These are phyloP conservation scores for Meyerozyma guilliermondii DNA, from an alignment of 1,139 yeast species.

Conservation along the genomic window DNA sequence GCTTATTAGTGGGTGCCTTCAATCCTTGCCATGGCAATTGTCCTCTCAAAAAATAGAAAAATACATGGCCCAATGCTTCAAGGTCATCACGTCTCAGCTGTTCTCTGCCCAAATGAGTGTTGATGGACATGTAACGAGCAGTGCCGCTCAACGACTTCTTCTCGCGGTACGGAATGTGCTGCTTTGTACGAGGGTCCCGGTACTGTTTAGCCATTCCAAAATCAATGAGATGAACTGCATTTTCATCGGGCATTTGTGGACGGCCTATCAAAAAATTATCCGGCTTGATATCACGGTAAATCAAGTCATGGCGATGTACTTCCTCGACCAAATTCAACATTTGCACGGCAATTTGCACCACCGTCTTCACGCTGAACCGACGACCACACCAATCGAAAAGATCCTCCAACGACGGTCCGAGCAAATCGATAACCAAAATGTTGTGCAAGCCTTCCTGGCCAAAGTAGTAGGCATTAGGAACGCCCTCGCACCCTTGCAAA, in stretches of 20 bases:
- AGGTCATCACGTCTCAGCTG: constrained; percentile 94
- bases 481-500: constrained; percentile 54
- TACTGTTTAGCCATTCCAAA: constrained; percentile 98
- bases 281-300: constrained; percentile 74
- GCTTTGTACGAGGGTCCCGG: constrained; percentile 90
- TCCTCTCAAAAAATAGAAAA: constrained; percentile 88
- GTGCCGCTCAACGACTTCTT: constrained; percentile 93
- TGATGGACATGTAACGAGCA: constrained; percentile 95
- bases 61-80: constrained; percentile 93
- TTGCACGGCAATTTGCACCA: constrained; percentile 69
- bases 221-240: constrained; percentile 44
- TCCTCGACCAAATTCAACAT: constrained; percentile 66
- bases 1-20: constrained; percentile 77
- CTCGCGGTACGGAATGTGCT: constrained; percentile 94
- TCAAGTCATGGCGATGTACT: constrained; percentile 64
- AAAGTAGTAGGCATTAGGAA: constrained; percentile 72
- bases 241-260: constrained; percentile 60
- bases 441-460: constrained; percentile 81
- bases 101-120: constrained; percentile 95
- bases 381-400: constrained; percentile 81
- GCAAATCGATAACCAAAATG: constrained; percentile 63
- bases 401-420: constrained; percentile 77
- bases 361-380: constrained; percentile 62
- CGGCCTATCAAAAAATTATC: constrained; percentile 71
- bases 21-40: constrained; percentile 54